These are phyloP conservation scores for Capronia coronata DNA, from an alignment of 2,329 filamentous ascomycete species.

Conservation along the genomic window DNA sequence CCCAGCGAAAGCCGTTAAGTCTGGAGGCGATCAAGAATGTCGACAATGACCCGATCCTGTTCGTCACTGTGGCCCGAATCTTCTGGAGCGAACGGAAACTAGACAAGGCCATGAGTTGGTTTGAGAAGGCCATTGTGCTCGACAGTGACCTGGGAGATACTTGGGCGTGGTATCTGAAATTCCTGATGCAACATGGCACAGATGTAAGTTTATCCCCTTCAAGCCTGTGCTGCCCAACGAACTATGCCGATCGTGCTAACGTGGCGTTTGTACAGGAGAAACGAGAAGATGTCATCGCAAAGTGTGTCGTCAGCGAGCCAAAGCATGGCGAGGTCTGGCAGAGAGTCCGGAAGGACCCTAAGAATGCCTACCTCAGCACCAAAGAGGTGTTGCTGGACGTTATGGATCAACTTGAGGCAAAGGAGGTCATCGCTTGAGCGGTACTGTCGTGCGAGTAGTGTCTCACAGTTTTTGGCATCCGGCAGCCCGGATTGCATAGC, in stretches of 20 bases:
- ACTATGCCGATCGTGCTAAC: constrained; percentile 11
- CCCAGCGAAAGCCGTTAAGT: constrained; percentile 83
- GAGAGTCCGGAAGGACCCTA: constrained; percentile 73
- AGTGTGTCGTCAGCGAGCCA: constrained; percentile 77
- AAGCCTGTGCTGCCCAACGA: constrained; percentile 4
- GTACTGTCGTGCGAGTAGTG: neutral
- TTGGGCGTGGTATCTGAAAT: constrained; percentile 98
- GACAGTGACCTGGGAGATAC: constrained; percentile 84
- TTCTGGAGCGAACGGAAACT: constrained; percentile 92
- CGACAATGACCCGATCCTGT: constrained; percentile 81
- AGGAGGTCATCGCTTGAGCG: constrained; percentile 7
- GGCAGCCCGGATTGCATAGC: neutral
- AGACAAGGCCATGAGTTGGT: constrained; percentile 94
- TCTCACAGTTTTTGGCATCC: neutral
- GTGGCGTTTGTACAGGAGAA: constrained; percentile 56
- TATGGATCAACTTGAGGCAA: constrained; percentile 48
- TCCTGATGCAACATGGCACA: constrained; percentile 84
- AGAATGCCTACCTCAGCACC: constrained; percentile 64
- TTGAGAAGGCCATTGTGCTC: constrained; percentile 85
- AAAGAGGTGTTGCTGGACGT: constrained; percentile 83
- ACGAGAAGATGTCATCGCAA: constrained; percentile 71
- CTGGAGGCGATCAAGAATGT: constrained; percentile 96
- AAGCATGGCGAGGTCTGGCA: constrained; percentile 93
- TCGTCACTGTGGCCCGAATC: constrained; percentile 86
- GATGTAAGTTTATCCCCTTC: constrained; percentile 44